Evolutionary conservation across 2,329 filamentous ascomycete species (phyloP), one percentile per base, ranked within the genome.

Genomic region (Pseudogymnoascus pannorum): DNA sequence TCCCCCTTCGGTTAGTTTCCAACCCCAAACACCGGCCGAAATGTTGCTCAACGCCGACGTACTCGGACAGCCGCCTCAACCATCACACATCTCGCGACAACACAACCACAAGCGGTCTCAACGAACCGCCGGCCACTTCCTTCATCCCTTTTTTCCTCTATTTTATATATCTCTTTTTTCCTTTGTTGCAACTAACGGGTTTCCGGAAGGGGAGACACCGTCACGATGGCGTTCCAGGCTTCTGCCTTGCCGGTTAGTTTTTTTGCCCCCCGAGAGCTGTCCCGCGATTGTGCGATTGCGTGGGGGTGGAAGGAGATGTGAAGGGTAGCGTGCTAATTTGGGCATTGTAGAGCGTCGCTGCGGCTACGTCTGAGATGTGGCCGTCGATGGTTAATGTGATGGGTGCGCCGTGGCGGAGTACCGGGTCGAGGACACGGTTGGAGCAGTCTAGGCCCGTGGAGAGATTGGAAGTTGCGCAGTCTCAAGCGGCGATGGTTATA

Each of bases 341-440:
- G 51, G 20, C 5, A 7, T 6, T 35, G 3, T 65, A 84, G 80
- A 78, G 76, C 63, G 70, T 81, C 58, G 70, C 72, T 54, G 71
- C 73, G n/a, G 72, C 71, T 60, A 73, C 74, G 40, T 73, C 75
- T 35, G 75, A 78, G 66, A 63, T 77, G 58, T 77, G 74, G 75
- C 75, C 76, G 44, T 74, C 72, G 24, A 71, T 79, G 66, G 74
- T 73, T 57, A 76, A 69, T 62, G 63, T 73, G 59, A 65, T 78
- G 48, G 67, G 68, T 44, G 68, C 70, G 62, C 73, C 75, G 24
- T 73, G 71, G 72, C 75, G 71, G 63, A 66, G 66, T 51, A 60
- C 71, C 60, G 69, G 70, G 29, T 68, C 64, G 59, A 63, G 64
- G 48, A 42, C 48, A 44, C 62, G 64, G 38, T 62, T 51, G 35